Evolutionary conservation across 148 eudicot genomes (phyloP).

Genomic region (Camellia granthamiana): DNA sequence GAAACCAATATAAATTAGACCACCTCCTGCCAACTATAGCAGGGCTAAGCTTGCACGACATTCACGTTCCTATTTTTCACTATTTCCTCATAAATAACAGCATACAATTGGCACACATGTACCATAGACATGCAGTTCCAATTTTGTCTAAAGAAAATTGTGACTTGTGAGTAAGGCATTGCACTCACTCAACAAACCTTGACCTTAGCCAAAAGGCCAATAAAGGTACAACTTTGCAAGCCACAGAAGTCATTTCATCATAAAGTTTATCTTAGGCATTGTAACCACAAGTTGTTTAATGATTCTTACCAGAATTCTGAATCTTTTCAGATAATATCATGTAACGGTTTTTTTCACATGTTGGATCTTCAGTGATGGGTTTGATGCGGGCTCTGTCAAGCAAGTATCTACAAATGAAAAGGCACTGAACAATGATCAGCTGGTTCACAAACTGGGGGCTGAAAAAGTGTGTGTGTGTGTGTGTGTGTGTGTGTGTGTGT

Average conservation of each 20-base stretch:
- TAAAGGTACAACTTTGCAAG: not conserved
- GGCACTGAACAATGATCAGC: not conserved
- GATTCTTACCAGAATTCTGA: conserved; percentile 50
- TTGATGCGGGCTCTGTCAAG: conserved; percentile 87
- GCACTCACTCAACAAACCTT: not conserved
- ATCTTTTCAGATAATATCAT: conserved; percentile 81
- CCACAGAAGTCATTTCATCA: not conserved
- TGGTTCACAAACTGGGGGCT: not conserved
- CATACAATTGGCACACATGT: not conserved
- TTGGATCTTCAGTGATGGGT: conserved; percentile 89
- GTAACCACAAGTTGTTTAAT: not conserved
- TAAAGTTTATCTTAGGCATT: not conserved
- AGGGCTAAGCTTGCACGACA: not conserved
- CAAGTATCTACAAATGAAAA: conserved; percentile 53
- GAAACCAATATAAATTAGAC: not conserved
- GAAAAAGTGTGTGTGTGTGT: no score
- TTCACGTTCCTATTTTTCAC: not conserved
- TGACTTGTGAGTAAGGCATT: not conserved
- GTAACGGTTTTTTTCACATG: conserved; percentile 56
- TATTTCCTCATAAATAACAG: not conserved
- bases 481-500: no score
- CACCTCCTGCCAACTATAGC: not conserved
- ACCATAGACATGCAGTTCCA: not conserved
- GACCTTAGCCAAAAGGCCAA: not conserved
- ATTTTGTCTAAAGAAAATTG: no score